Evolutionary conservation across 768 basidiomycete genomes (phyloP).

Genomic region (Podaxis sp.): DNA sequence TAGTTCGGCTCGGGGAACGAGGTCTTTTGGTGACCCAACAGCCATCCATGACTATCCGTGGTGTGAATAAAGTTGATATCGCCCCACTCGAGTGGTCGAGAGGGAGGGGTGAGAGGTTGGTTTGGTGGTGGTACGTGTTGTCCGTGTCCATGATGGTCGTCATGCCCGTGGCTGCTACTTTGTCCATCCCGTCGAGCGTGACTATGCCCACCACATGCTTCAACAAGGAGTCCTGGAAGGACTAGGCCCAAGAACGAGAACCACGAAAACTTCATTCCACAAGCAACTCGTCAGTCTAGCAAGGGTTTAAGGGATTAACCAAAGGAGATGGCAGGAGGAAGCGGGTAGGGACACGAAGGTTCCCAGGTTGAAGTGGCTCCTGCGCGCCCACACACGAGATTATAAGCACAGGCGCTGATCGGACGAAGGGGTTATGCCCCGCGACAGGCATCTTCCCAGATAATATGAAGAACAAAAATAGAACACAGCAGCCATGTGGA

Average conservation of each 20-base stretch:
- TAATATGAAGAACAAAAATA: conserved; percentile 2
- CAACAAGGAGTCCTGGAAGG: conserved; percentile 1
- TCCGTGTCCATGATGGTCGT: conserved; percentile 22
- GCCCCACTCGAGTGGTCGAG: conserved; percentile 76
- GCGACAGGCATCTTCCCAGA: not conserved
- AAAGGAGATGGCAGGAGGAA: not conserved
- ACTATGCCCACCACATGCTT: conserved; percentile 7
- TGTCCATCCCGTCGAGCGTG: conserved; percentile 7
- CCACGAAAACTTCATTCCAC: not conserved
- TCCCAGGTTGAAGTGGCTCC: too few relatives aligned
- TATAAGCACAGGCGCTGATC: too few relatives aligned
- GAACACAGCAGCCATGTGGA: not conserved
- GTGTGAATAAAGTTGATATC: conserved; percentile 88
- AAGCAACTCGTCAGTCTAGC: not conserved
- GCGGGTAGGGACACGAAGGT: too few relatives aligned
- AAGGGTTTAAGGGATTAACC: not conserved
- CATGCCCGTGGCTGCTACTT: not conserved
- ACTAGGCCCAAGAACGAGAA: not conserved
- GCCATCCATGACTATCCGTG: conserved; percentile 73
- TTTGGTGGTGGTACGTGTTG: conserved; percentile 40
- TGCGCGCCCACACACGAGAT: too few relatives aligned
- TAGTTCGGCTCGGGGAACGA: conserved; percentile 78
- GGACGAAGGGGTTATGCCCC: too few relatives aligned
- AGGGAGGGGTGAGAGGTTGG: conserved; percentile 52
- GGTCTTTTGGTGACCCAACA: conserved; percentile 80